phyloP scores from a whole-genome alignment of 2,329 filamentous ascomycete species.

The Cladobotryum mycophilum region DNA sequence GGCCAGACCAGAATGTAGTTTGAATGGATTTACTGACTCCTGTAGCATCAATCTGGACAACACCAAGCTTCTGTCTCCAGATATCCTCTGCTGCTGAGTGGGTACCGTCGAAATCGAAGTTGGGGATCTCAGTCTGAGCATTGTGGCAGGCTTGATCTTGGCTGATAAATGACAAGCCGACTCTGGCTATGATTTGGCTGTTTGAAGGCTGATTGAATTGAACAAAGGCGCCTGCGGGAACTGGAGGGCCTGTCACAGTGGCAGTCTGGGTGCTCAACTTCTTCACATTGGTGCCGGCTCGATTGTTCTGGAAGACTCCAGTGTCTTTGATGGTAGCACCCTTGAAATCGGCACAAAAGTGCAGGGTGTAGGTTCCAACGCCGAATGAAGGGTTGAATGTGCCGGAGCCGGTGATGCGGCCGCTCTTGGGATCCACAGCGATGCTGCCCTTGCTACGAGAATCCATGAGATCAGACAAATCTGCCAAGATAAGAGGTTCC shows the following conservation, averaged over 20 bases:
- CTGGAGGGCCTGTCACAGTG: slow-evolving; percentile 16
- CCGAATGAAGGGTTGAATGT: slow-evolving; percentile 57
- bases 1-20: slow-evolving; percentile 62
- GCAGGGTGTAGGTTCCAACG: slow-evolving; percentile 47
- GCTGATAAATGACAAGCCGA: slow-evolving; percentile 67
- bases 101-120: slow-evolving; percentile 56
- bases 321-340: slow-evolving; percentile 46
- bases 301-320: slow-evolving; percentile 52
- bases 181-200: slow-evolving; percentile 54
- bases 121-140: slow-evolving; percentile 62
- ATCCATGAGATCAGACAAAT: slow-evolving; percentile 50
- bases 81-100: slow-evolving; percentile 48
- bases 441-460: slow-evolving; percentile 20
- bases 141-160: slow-evolving; percentile 62
- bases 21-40: slow-evolving; percentile 53
- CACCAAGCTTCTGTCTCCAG: slow-evolving; percentile 58
- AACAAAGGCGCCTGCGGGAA: slow-evolving; percentile 52
- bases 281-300: slow-evolving; percentile 40
- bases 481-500: slow-evolving; percentile 49
- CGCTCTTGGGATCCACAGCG: slow-evolving; percentile 34
- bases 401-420: slow-evolving; percentile 53
- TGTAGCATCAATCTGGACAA: slow-evolving; percentile 49
- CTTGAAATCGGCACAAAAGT: slow-evolving; percentile 55
- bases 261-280: slow-evolving; percentile 25
- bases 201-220: slow-evolving; percentile 44